Evolutionary conservation across 108 stramenopile genomes (phyloP).

Genomic region (Cylindrotheca fusiformis): DNA sequence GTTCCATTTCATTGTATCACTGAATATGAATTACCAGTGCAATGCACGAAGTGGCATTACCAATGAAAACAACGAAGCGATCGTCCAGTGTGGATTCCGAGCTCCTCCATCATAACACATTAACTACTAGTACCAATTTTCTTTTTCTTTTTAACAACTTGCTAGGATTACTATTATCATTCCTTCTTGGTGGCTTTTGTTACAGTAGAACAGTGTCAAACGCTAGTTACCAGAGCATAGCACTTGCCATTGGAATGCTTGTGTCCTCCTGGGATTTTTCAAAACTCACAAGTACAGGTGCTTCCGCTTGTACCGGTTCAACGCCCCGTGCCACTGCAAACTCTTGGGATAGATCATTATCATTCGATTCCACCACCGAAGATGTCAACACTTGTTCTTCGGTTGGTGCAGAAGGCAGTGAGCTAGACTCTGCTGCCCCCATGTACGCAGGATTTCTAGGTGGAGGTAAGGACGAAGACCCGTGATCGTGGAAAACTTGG

Average conservation of each 20-base stretch:
- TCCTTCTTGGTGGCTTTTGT: too few species aligned
- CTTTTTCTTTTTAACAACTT: too few species aligned
- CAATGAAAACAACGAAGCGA: slow-evolving; percentile 14
- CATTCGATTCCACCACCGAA: too few species aligned
- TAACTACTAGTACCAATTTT: too few species aligned
- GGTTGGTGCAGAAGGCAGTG: not conserved
- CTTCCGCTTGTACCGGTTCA: not conserved
- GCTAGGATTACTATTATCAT: too few species aligned
- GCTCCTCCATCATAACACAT: too few species aligned
- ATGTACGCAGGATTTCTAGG: not conserved
- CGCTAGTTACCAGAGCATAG: too few species aligned
- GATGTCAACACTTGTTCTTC: not conserved
- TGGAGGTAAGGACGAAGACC: not conserved
- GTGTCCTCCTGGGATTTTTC: not conserved
- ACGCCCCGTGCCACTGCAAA: not conserved
- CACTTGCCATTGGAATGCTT: not conserved
- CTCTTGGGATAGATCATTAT: not conserved
- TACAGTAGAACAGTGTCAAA: too few species aligned
- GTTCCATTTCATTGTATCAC: slow-evolving; percentile 94
- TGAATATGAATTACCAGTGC: slow-evolving; percentile 94
- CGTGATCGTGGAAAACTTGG: not conserved
- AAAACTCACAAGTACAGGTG: not conserved
- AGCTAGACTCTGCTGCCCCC: not conserved
- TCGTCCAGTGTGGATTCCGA: slow-evolving; percentile 36
- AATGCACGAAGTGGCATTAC: slow-evolving; percentile 87